These are phyloP conservation scores for Corylus avellana DNA, from an alignment of 306 rosid species.

Conservation along the genomic window DNA sequence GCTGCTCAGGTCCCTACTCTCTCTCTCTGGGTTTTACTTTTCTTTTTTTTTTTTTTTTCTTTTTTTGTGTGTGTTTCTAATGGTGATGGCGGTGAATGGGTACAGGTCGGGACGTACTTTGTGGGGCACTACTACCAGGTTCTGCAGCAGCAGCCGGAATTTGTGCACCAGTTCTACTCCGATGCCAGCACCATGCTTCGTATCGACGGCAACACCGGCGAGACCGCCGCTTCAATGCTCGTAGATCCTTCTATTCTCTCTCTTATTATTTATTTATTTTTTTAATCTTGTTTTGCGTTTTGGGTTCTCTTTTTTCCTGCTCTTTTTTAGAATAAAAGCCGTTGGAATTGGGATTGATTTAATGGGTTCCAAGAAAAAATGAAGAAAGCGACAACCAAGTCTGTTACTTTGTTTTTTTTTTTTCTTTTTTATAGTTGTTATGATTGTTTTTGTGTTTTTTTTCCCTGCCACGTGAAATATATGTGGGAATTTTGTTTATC, in stretches of 20 bases:
- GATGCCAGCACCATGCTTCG: constrained; percentile 92
- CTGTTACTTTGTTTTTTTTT: background rate
- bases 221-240: constrained; percentile 80
- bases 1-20: constrained; percentile 76
- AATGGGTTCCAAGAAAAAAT: background rate
- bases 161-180: constrained; percentile 89
- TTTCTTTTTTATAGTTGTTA: background rate
- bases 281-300: background rate
- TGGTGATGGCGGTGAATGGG: constrained; percentile 7
- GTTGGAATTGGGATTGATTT: background rate
- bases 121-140: constrained; percentile 96
- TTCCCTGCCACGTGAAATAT: background rate
- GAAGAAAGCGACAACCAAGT: background rate
- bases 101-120: constrained; percentile 91
- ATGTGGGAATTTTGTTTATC: background rate
- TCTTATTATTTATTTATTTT: too few relatives aligned
- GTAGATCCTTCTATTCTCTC: constrained; percentile 34
- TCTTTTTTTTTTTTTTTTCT: background rate
- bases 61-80: background rate
- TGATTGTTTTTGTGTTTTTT: background rate
- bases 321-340: background rate
- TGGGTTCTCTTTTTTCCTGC: background rate
- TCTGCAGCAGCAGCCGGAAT: constrained; percentile 86
- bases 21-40: constrained; percentile 4
- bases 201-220: constrained; percentile 67